Percentiles rank a stretch among this genome's conserved stretches.
Conservation (phyloP, 331 rosid genomes). For the Dryas integrifolia region DNA sequence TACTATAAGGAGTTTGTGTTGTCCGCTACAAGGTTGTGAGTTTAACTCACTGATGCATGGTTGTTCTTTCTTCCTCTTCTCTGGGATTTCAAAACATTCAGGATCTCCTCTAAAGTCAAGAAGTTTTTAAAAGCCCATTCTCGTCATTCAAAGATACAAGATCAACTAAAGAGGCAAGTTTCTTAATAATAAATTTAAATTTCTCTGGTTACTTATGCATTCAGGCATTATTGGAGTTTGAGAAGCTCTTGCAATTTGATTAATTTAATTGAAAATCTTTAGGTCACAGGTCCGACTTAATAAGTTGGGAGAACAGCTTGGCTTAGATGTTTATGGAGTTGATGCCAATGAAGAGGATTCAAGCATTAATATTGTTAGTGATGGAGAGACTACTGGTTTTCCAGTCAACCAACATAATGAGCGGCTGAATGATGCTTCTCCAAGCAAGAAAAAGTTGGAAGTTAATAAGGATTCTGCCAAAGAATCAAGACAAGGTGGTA, state of each 20-base stretch:
- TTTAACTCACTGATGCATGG: conserved; percentile 7
- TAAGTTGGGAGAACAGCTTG: conserved; percentile 79
- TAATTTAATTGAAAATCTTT: conserved; percentile 27
- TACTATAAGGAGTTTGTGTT: conserved; percentile 11
- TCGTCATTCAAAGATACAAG: conserved; percentile 63
- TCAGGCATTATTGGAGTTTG: not conserved
- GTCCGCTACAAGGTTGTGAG: not conserved
- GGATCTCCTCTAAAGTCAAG: conserved; percentile 71
- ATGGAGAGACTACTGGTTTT: conserved; percentile 58
- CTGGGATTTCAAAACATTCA: conserved; percentile 36
- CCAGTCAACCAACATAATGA: conserved; percentile 39
- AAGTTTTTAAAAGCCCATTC: conserved; percentile 67
- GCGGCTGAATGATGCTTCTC: conserved; percentile 51
- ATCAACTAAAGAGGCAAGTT: conserved; percentile 69
- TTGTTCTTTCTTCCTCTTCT: conserved; percentile 16
- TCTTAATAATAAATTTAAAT: not conserved
- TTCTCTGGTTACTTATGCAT: conserved; percentile 8
- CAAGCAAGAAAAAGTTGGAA: conserved; percentile 49
- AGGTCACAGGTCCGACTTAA: conserved; percentile 81
- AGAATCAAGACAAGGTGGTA: conserved; percentile 55
- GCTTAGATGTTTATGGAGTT: conserved; percentile 52
- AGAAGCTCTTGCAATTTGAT: conserved; percentile 18
- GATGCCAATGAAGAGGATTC: conserved; percentile 78
- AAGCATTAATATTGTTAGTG: conserved; percentile 72
- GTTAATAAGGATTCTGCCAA: conserved; percentile 39